Base-by-base conservation (phyloP, 2,329 filamentous ascomycete species). In the Neocatenulostroma microsporum region DNA sequence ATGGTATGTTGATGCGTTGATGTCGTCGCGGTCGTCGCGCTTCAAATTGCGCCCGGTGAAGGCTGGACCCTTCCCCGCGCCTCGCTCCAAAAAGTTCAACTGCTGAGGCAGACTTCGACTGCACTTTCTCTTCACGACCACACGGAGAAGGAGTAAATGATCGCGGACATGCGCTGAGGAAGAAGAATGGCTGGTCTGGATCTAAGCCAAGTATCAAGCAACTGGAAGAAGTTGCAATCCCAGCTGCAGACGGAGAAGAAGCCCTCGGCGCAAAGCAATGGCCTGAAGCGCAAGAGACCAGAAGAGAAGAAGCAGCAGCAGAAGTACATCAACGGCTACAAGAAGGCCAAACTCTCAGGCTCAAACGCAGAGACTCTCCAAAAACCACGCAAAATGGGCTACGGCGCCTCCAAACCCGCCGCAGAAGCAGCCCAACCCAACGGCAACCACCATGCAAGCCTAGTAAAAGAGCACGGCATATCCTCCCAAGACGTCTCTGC, bases 221-320 rank as follows among this genome's bases (percentile, higher is more conserved):
- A 88, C 57, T 88, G 83, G 83, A 86, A 85, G 63, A 81, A 74
- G 63, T 70, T 88, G 37, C 82, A 86, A 63, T 73, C 74, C 47
- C 72, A 72, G 50, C 63, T 61, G 35, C 47, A 60, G 41, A 40
- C 64, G 44, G 55, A 56, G 42, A 51, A 65, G 49, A 60, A 51
- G 53, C 46, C 52, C 46, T 56, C 50, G 34, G 53, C 45, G 21
- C 51, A 54, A 28, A 38, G 35, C 41, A 45, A 52, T 53, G 49
- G 42, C 46, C 41, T 52, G 50, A 58, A 64, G 55, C 51, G 60
- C 47, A 51, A 56, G 45, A 53, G 51, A 14, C 46, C 28, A 15
- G 39, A 41, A 41, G 30, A 46, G 33, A 41, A 42, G 23, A 26
- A 42, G 31, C 32, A 33, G 15, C 42, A 42, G 23, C 28, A 42